These are phyloP conservation scores for Cucumis melo DNA, from an alignment of 306 rosid genomes.

Conservation along the genomic window DNA sequence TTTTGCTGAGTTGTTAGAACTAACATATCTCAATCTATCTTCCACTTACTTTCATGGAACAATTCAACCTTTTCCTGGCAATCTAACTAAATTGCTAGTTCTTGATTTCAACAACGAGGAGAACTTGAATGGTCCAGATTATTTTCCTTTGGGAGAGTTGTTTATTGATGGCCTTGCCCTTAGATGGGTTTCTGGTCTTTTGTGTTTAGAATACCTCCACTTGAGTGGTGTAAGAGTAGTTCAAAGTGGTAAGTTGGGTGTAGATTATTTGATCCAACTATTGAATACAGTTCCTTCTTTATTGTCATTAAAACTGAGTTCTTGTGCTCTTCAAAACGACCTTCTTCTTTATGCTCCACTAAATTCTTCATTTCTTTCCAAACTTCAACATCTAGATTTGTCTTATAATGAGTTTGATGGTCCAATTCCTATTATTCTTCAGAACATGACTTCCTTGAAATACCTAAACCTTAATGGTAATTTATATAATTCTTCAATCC, in stretches of 20 bases:
- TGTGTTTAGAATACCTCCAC: neutral
- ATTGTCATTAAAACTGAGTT: neutral
- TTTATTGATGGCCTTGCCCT: neutral
- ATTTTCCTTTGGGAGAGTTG: neutral
- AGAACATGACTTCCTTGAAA: neutral
- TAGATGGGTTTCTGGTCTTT: conserved; percentile 18
- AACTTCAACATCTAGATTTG: neutral
- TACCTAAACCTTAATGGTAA: neutral
- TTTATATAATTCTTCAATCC: neutral
- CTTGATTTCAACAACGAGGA: neutral
- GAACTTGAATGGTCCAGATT: neutral
- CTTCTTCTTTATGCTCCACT: neutral
- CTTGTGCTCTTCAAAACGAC: neutral
- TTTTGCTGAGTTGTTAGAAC: neutral
- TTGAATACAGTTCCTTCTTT: neutral
- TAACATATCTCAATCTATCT: conserved; percentile 2
- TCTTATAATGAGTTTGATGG: neutral
- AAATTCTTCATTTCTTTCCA: conserved; percentile 1
- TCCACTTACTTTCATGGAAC: neutral
- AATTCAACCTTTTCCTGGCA: neutral
- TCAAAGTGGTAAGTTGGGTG: too few species aligned
- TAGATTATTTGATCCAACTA: neutral
- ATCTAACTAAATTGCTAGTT: neutral
- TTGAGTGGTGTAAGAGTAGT: neutral
- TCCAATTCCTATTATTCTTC: neutral